Evolutionary conservation across 2,329 filamentous ascomycete genomes (phyloP), one percentile per base, ranked within the genome.

Genomic region (Colletotrichum melonis): DNA sequence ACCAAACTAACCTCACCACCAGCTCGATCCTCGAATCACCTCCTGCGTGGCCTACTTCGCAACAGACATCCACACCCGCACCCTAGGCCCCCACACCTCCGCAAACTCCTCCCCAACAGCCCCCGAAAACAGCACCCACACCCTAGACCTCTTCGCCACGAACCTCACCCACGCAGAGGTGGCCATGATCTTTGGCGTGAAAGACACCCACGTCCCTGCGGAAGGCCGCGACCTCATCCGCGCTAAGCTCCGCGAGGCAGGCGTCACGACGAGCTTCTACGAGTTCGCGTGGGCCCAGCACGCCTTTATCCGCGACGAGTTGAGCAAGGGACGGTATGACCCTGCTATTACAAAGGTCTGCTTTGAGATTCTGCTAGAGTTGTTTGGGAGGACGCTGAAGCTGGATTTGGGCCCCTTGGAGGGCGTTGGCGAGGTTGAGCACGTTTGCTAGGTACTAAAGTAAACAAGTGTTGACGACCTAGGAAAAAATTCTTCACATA

Each of bases 281-380:
- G 95, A 98, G 84, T 91, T 94, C 76, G 94, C 94, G n/a, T 96
- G 94, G 91, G 95, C 95, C 4, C 95, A 98, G 83, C 95, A 97
- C 85, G 95, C 95, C 5, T 98, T 98, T 80, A 97, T 98, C 81
- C 89, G 95, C 22, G 95, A 98, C 79, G 95, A 98, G 85, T 86
- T 97, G 72, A 95, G 93, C 82, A 98, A 98, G 84, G 95, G 95
- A n/a, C 89, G 95, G 30, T 98, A 98, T 79, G 95, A 98, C 81
- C 94, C 95, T 1, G 94, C 94, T 24, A 88, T 98, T 70, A 91
- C 92, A 4, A 96, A 95, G 80, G 90, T 96, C 46, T 98, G 95
- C 85, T 98, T 97, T 80, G 94, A 97, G 86, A 93, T 98, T 82
- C 84, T 98, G 78, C 86, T 97, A 19, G 95, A 98, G 85, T 79